These are phyloP conservation scores for Rhodofomes roseus DNA, from an alignment of 1,284 basidiomycete genomes.

Conservation along the genomic window DNA sequence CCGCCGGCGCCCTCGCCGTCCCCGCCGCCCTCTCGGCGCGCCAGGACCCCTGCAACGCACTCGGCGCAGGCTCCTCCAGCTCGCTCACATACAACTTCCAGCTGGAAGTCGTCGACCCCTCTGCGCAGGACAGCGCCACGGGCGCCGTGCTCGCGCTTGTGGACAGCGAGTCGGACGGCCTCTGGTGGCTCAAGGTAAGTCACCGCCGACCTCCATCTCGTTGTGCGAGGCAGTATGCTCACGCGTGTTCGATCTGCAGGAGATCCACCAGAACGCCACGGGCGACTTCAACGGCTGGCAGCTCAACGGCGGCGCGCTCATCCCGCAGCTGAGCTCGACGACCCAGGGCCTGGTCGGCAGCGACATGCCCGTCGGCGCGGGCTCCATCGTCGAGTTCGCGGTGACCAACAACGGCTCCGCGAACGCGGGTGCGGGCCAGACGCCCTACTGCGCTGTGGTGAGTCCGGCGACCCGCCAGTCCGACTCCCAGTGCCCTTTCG, in stretches of 20 bases:
- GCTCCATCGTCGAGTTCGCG: constrained; percentile 4
- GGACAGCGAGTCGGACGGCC: neutral
- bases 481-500: too few species aligned
- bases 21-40: neutral
- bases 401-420: neutral
- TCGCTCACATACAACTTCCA: constrained; percentile 4
- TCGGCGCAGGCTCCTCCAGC: neutral
- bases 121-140: constrained; percentile 4
- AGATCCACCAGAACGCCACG: neutral
- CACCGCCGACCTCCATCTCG: neutral
- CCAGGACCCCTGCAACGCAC: neutral
- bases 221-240: neutral
- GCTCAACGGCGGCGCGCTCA: constrained; percentile 4
- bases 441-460: constrained; percentile 12
- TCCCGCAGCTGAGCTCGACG: neutral
- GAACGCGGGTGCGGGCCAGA: neutral
- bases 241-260: neutral
- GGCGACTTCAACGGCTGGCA: constrained; percentile 1
- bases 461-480: neutral
- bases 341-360: neutral
- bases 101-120: constrained; percentile 4
- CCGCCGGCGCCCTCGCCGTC: neutral
- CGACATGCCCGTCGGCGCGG: neutral
- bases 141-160: constrained; percentile 5
- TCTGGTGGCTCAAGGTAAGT: neutral